Evolutionary conservation across 78 protist species (phyloP).

Genomic region (Bigelowiella natans): DNA sequence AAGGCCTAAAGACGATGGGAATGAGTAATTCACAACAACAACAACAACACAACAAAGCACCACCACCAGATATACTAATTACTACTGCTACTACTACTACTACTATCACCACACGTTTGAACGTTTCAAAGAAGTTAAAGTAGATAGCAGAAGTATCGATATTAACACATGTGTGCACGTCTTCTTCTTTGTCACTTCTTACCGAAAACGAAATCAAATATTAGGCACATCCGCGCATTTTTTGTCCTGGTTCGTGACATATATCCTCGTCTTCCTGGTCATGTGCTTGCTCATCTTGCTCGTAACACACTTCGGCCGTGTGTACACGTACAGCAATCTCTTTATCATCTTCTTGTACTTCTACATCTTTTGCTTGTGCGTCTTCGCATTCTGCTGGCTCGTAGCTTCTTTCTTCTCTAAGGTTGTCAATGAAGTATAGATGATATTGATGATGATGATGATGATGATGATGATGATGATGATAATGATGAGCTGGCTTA

Average conservation of each 20-base stretch:
- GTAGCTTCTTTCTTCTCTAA: background rate
- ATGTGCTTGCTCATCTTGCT: background rate
- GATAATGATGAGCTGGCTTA: background rate
- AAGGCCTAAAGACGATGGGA: background rate
- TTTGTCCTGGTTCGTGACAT: background rate
- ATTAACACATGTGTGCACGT: no score
- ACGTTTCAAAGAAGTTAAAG: no score
- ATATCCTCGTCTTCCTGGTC: background rate
- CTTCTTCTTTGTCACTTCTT: background rate
- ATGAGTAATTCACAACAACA: background rate
- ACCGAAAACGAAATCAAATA: background rate
- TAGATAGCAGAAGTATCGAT: no score
- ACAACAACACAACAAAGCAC: no score
- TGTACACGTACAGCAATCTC: background rate
- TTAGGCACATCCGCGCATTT: background rate
- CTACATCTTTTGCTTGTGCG: background rate
- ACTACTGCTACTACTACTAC: no score
- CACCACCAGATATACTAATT: no score
- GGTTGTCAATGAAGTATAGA: background rate
- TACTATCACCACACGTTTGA: no score
- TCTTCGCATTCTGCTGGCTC: background rate
- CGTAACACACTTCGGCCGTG: background rate
- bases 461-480: background rate
- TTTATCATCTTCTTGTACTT: background rate
- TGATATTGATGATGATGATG: background rate